Base-by-base conservation (phyloP, 768 basidiomycete genomes). In the Myochromella boudieri region DNA sequence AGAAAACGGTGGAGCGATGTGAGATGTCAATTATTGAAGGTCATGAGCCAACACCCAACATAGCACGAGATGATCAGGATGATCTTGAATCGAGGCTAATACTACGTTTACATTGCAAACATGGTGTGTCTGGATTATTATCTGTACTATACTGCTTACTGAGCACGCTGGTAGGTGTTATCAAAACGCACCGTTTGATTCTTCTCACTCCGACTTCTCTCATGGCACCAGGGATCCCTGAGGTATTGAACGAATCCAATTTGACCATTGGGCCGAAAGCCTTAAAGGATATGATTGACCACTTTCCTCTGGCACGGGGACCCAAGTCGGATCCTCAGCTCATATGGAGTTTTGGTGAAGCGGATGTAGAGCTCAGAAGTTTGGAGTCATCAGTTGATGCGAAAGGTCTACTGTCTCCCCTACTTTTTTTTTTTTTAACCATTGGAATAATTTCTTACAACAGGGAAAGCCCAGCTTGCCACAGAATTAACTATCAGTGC, bases 61-160 rank as follows among this genome's bases (percentile, higher is more conserved):
- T n/a, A 34, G 65, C 66, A 9, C 69, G 70, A 34, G 77, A 77
- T 18, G 77, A 77, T 15, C 56, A 61, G 8, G 87, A 90, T 53
- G 71, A 77, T 38, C 68, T 89, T 5, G 87, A 91, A 63, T 86
- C 83, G 57, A 84, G 76, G 56, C 68, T 92, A 42, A 72, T 87
- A 24, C 68, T 92, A 29, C 82, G 83, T 52, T 63, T 92, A 40
- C 76, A 88, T 56, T 93, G 91, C 64, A 91, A 92, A 70, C 86
- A 91, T 54, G 91, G 90, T 88, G 60, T 52, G 68, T 52, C 9
- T 8, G 14, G 5, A 6, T 34, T 34, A 12, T 34, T 34, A 6
- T 34, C 14, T n/a, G 5, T 34, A n/a, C 7, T 17, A 34, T 17
- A 14, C 9, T 31, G 29, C 9, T 8, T 31, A 8, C 14, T 12